Evolutionary conservation across 306 rosid species (phyloP).

Genomic region (Macrotyloma uniflorum): DNA sequence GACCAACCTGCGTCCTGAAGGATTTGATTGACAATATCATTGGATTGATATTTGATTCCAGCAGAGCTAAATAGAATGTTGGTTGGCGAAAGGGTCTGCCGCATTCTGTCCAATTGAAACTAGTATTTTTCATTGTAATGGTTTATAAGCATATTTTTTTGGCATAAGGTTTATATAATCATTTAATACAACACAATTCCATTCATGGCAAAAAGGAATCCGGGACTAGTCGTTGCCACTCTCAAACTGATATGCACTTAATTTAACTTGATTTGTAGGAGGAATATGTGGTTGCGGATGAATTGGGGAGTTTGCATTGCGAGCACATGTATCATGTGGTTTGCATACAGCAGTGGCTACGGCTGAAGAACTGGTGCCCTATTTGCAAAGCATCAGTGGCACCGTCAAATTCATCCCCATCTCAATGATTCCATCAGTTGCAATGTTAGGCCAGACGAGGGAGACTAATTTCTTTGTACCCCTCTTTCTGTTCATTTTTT

Average conservation of each 20-base stretch:
- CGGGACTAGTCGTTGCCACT: background rate
- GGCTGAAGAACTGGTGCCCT: slow-evolving; percentile 97
- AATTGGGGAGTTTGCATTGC: slow-evolving; percentile 73
- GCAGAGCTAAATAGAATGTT: background rate
- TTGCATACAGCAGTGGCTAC: slow-evolving; percentile 88
- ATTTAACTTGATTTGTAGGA: slow-evolving; percentile 58
- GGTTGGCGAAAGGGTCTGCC: background rate
- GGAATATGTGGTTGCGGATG: slow-evolving; percentile 75
- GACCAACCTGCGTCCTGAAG: background rate
- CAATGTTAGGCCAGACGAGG: slow-evolving; percentile 35
- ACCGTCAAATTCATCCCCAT: slow-evolving; percentile 37
- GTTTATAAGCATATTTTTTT: background rate
- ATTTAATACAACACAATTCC: background rate
- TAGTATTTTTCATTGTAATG: background rate
- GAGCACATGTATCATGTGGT: slow-evolving; percentile 71
- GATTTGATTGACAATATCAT: background rate
- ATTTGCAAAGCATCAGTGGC: slow-evolving; percentile 80
- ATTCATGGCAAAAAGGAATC: background rate
- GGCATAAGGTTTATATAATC: background rate
- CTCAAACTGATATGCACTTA: slow-evolving; percentile 12
- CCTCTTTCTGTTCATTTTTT: slow-evolving; percentile 23
- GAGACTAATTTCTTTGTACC: slow-evolving; percentile 33
- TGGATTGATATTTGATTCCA: background rate
- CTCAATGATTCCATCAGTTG: slow-evolving; percentile 40
- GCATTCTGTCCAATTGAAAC: background rate